Base-by-base conservation (phyloP, 2,329 filamentous ascomycete genomes). In the Teratosphaeriaceae sp. region DNA sequence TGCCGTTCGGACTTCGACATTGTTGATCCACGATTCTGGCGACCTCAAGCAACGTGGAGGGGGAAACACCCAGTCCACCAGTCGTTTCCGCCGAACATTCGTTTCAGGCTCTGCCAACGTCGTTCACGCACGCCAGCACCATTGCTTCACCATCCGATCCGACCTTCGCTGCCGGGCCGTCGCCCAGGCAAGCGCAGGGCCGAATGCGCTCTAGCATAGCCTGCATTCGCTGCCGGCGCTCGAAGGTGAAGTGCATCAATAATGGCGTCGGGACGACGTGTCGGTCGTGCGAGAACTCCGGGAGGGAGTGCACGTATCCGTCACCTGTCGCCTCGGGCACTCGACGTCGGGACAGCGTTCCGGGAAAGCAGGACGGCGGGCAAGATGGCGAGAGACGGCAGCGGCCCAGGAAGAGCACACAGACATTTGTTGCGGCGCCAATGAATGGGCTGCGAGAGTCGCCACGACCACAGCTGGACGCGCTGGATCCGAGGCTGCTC, bases 231-330 rank as follows among this genome's bases (percentile, higher is more conserved):
- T 90, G 86, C 61, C 76, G 86, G 45, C 79, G 79, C 56, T 88
- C 84, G 61, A 94, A 92, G 67, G 86, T 90, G 61, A 90, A 90
- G 66, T 94, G 87, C 68, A 80, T 87, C 63, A 92, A 92, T 65
- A 76, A 78, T 53, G 85, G 85, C 47, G 76, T 82, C 44, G 76
- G 77, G 48, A 81, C 79, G 13, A 79, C 78, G 13, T 94, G 87
- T 68, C 79, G 85, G 49, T 80, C 80, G 11, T 94, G 87, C 61
- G 77, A 83, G 59, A 80, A 80, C 46, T 78, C 78, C 39, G 79
- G 81, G 34, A 77, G 84, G 59, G 77, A 85, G 46, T 92, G 87
- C 60, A 76, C 76, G 48, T 88, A 88, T 62, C 83, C 84, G 7
- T 69, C 78, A 23, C 68, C 73, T 5, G 64, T 65, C 12, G 55